Evolutionary conservation across 495 filamentous ascomycete species (phyloP).

Genomic region (Cryomyces antarcticus): DNA sequence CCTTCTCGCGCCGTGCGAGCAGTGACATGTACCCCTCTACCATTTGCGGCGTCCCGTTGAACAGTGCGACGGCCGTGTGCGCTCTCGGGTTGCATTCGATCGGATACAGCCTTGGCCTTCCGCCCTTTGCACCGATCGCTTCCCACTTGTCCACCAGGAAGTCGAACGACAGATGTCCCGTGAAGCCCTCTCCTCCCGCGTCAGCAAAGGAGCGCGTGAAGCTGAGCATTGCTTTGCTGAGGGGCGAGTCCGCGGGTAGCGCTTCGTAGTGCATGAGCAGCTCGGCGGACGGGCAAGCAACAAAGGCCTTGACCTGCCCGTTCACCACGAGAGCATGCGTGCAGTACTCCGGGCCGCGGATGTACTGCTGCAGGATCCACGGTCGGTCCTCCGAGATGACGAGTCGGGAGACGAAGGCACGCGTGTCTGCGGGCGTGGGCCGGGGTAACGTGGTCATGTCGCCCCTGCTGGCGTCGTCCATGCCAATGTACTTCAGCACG

Average conservation of each 20-base stretch:
- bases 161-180: conserved; percentile 50
- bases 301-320: conserved; percentile 40
- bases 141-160: conserved; percentile 32
- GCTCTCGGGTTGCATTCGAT: conserved; percentile 45
- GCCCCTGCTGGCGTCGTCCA: conserved; percentile 24
- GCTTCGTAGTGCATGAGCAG: conserved; percentile 41
- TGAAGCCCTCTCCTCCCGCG: conserved; percentile 28
- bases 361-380: conserved; percentile 51
- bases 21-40: conserved; percentile 11
- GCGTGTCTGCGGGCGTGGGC: conserved; percentile 30
- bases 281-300: conserved; percentile 35
- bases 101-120: conserved; percentile 21
- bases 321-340: conserved; percentile 44
- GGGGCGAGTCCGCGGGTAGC: conserved; percentile 28
- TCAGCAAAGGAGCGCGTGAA: conserved; percentile 38
- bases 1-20: conserved; percentile 1
- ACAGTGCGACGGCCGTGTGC: conserved; percentile 37
- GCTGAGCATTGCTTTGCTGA: conserved; percentile 35
- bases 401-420: conserved; percentile 30
- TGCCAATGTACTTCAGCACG: conserved; percentile 37
- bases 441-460: conserved; percentile 36
- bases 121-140: conserved; percentile 8
- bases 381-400: conserved; percentile 33
- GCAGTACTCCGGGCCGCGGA: conserved; percentile 42
- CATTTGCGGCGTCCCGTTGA: conserved; percentile 15